Evolutionary conservation across 2,329 filamentous ascomycete genomes (phyloP).

Genomic region (Blastomyces silverae): DNA sequence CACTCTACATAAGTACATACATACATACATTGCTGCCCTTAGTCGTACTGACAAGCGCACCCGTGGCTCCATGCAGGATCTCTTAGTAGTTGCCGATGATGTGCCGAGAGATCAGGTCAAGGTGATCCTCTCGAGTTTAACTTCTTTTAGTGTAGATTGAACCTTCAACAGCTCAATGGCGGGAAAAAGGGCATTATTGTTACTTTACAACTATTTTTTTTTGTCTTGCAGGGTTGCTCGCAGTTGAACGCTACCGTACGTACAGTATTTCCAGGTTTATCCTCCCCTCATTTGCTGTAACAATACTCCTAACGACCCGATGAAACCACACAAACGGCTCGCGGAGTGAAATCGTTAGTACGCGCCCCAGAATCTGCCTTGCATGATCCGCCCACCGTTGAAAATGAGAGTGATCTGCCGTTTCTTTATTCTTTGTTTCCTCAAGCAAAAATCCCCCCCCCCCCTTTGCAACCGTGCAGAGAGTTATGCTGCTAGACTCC

Average conservation of each 20-base stretch:
- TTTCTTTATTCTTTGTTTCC: not conserved
- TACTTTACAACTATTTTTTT: not conserved
- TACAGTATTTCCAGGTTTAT: too few species aligned
- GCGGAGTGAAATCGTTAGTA: too few species aligned
- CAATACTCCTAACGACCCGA: too few species aligned
- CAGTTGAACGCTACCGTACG: too few species aligned
- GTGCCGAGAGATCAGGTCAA: slow-evolving; percentile 16
- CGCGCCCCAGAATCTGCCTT: not conserved
- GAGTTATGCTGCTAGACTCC: not conserved
- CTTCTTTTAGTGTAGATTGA: not conserved
- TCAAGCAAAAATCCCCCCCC: not conserved
- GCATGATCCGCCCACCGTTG: not conserved
- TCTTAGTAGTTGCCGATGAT: slow-evolving; percentile 12
- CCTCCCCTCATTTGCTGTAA: too few species aligned
- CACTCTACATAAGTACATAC: too few species aligned
- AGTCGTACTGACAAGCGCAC: too few species aligned
- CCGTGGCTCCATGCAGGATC: too few species aligned
- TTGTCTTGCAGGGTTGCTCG: not conserved
- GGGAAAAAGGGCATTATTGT: not conserved
- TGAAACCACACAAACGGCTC: not conserved
- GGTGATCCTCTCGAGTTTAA: slow-evolving; percentile 12
- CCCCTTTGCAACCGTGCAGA: not conserved
- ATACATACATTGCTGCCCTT: too few species aligned
- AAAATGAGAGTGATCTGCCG: not conserved
- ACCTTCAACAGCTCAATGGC: not conserved